Base-by-base conservation (phyloP, 2,329 filamentous ascomycete genomes). In the Cytospora piceae region DNA sequence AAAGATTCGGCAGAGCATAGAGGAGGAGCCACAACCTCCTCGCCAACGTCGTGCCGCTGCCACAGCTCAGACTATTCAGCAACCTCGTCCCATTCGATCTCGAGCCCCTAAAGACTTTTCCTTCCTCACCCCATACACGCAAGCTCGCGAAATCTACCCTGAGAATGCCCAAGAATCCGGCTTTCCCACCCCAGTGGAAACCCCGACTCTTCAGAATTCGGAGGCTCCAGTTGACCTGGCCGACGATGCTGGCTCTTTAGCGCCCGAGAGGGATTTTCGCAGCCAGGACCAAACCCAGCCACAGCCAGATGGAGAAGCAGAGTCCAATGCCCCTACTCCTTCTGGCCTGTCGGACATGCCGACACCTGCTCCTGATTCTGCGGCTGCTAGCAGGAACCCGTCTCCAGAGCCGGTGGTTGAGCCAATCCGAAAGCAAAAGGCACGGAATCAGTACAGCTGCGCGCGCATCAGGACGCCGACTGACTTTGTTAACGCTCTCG, bases 391-490 rank as follows among this genome's bases (percentile, higher is more conserved):
- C 55, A 64, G 61, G 27, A 66, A 66, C 27, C 57, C 39, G 15
- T 62, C 65, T 12, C 61, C 65, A 49, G 64, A 68, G 54, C 64
- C 67, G 14, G 42, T 65, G 22, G 53, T 64, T 27, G 61, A 64
- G 39, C 46, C 64, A 15, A 67, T 67, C 51, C 67, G 63, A 11
- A 65, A 69, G 24, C 70, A 61, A 42, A 68, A 67, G 49, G 9
- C 56, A 9, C 66, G 64, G 15, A 75, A 74, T 42, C 77, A 77
- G 53, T 86, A 79, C 69, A 72, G 74, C 3, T 87, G 83, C 71
- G 79, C 79, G 58, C 83, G 85, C 71, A 74, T 86, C 9, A 80
- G 83, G 34, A 78, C 84, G 52, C 76, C 83, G 0, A 78, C 82
- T 3, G 81, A 84, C 11, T 85, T 82, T 65, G 73, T 77, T 42